Base-by-base conservation (phyloP, 345 rosid species). In the Heritiera littoralis region DNA sequence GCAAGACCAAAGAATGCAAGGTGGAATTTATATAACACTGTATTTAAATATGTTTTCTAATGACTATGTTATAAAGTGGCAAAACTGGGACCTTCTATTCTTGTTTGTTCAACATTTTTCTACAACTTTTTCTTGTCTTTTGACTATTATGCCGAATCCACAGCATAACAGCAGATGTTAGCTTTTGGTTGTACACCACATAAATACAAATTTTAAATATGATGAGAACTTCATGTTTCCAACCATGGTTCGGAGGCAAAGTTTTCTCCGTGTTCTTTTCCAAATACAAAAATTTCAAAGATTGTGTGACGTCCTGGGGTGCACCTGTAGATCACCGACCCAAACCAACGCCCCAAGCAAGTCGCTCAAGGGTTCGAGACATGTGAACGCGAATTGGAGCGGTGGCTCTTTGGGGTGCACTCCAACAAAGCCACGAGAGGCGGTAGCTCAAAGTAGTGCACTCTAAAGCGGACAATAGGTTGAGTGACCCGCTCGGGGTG, bases 11-110 rank as follows among this genome's bases (percentile, higher is more conserved):
- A 67, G 6, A 69, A 76, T 68, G 40, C 77, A 70, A 35, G 35
- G 38, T 65, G 30, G 71, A 32, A 40, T 40, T 40, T 40, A 40
- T 40, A 40, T 40, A 40, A 40, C 43, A 40, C 72, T 15, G 20
- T 54, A 20, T 28, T 65, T 67, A n/a, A 75, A 76, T 64, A 40
- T 77, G 65, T 43, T 63, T 61, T 54, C 73, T 64, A 77, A 49
- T 73, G 40, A 55, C 65, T 48, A 61, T 52, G 61, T 46, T 60
- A 56, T 12, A 74, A 61, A 74, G 76, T 64, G 76, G 67, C 40
- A 80, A 78, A 82, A 38, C 48, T 80, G 74, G 46, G 79, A 78
- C 77, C 59, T 61, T 59, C 60, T 9, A 30, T 76, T 35, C 38
- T 3, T 35, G 46, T n/a, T 40, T 65, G 55, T 64, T 74, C 30